Conservation (phyloP, 1,284 basidiomycete genomes). For the Ceratobasidium sp. region DNA sequence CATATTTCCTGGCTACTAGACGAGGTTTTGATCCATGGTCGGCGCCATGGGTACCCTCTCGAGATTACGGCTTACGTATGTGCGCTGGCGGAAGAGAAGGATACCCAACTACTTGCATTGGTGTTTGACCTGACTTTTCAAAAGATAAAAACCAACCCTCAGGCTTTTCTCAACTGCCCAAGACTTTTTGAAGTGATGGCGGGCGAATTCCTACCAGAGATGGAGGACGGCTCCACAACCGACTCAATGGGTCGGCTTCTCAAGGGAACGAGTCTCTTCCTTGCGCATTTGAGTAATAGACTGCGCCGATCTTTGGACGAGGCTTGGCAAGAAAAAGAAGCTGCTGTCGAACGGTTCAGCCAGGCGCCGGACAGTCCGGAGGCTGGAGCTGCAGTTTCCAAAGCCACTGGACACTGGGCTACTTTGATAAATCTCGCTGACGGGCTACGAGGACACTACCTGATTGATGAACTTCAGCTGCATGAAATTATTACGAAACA, state of each 20-base stretch:
- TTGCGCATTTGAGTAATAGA: background rate
- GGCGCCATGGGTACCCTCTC: background rate
- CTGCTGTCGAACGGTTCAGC: no score
- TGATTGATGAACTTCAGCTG: background rate
- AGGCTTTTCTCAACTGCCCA: background rate
- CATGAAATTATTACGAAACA: background rate
- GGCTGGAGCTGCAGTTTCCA: background rate
- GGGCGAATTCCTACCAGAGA: background rate
- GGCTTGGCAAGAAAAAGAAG: background rate
- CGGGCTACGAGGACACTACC: background rate
- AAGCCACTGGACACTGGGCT: background rate
- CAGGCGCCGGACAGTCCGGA: background rate
- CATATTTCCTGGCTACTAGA: conserved; percentile 1
- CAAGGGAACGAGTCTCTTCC: background rate
- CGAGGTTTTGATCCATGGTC: background rate
- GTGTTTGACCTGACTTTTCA: conserved; percentile 11
- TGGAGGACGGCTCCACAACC: background rate
- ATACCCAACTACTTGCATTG: conserved; percentile 1
- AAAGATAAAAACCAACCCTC: background rate
- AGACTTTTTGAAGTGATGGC: background rate
- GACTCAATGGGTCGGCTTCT: background rate
- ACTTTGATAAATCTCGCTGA: background rate
- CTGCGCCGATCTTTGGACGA: background rate
- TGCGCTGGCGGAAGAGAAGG: conserved; percentile 2
- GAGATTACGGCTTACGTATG: conserved; percentile 6